Conservation (phyloP, 176 grass and related monocot genomes). For the Triticum turgidum region DNA sequence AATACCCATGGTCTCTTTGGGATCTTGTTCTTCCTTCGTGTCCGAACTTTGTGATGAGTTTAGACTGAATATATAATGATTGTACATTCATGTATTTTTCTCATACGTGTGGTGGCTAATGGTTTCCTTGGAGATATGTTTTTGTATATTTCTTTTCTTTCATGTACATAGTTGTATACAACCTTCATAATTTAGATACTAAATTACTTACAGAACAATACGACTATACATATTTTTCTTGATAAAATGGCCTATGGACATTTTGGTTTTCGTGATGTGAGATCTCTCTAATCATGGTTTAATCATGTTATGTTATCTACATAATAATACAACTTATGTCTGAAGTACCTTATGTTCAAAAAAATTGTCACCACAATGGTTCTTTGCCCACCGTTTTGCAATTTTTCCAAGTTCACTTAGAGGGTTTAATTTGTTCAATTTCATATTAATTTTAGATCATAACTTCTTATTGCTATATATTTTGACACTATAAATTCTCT, state of each 20-base stretch:
- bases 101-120: background rate
- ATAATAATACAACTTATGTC: background rate
- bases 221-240: background rate
- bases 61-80: background rate
- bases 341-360: too few species aligned
- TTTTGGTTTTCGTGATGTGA: background rate
- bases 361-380: too few species aligned
- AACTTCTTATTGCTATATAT: background rate
- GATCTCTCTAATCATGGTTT: background rate
- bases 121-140: too few species aligned
- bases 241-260: too few species aligned
- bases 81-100: constrained; percentile 9
- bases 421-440: background rate
- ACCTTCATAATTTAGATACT: background rate
- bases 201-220: background rate
- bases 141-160: background rate
- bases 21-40: constrained; percentile 59
- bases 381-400: background rate
- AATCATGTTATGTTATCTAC: background rate
- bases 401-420: background rate
- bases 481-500: background rate
- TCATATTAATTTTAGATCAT: background rate
- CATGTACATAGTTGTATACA: background rate
- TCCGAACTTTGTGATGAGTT: constrained; percentile 52
- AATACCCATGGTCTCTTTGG: constrained; percentile 50